Conservation (phyloP, 768 basidiomycete genomes). For the Termitomyces sp. region DNA sequence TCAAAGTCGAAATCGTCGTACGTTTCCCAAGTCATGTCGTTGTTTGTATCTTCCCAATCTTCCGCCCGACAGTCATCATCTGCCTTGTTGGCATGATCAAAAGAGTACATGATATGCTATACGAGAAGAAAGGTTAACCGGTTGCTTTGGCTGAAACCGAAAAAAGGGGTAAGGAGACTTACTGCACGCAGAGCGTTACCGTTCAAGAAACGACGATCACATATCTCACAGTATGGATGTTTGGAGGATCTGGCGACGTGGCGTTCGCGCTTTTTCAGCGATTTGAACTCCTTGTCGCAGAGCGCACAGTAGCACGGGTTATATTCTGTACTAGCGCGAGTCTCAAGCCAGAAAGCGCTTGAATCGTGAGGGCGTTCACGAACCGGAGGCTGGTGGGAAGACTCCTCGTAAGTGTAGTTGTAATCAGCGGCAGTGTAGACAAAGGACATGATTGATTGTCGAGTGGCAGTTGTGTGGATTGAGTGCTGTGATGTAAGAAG, state of each 20-base stretch:
- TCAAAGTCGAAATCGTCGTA: conserved; percentile 5
- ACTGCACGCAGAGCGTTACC: conserved; percentile 7
- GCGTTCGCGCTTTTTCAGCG: conserved; percentile 2
- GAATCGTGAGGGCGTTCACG: background rate
- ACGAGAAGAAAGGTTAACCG: too few species aligned
- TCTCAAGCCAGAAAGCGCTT: background rate
- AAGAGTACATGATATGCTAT: conserved; percentile 2
- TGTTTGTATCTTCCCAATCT: background rate
- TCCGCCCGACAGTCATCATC: background rate
- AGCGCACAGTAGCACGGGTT: conserved; percentile 5
- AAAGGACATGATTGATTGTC: background rate
- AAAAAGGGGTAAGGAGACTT: background rate
- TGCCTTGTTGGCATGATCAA: background rate
- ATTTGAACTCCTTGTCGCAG: background rate
- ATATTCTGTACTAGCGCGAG: background rate
- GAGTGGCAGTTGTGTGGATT: background rate
- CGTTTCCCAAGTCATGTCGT: conserved; percentile 3
- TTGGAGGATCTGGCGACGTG: conserved; percentile 3
- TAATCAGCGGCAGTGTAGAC: background rate
- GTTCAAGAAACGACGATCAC: conserved; percentile 6
- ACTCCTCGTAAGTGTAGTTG: background rate
- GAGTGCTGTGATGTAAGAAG: background rate
- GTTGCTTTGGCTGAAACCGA: background rate
- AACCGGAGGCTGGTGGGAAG: too few species aligned
- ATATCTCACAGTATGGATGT: conserved; percentile 3